phyloP scores from a whole-genome alignment of 768 basidiomycete species.

The Leccinum disarticulatum region DNA sequence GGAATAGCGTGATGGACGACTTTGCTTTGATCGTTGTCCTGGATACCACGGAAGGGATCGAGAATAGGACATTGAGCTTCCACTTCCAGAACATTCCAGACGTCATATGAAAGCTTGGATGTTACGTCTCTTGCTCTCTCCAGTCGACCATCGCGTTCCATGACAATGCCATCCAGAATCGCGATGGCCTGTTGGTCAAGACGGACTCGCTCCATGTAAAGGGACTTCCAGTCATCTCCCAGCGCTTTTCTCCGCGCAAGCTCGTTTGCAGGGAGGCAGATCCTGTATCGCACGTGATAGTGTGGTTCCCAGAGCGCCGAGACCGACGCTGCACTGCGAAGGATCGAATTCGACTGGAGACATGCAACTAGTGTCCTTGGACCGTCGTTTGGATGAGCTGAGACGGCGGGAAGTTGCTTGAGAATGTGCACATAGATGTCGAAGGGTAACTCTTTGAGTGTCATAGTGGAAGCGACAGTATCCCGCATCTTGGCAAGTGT shows the following conservation, averaged over 20 bases:
- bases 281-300: constrained; percentile 49
- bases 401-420: constrained; percentile 33
- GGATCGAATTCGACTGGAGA: constrained; percentile 35
- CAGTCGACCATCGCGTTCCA: constrained; percentile 37
- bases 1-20: constrained; percentile 36
- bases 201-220: constrained; percentile 45
- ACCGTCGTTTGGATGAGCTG: constrained; percentile 19
- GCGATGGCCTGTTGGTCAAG: constrained; percentile 44
- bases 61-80: constrained; percentile 40
- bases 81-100: constrained; percentile 52
- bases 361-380: constrained; percentile 41
- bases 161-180: constrained; percentile 43
- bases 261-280: constrained; percentile 40
- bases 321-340: constrained; percentile 45
- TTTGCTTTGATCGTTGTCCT: constrained; percentile 7
- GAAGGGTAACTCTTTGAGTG: constrained; percentile 27
- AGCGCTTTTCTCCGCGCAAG: constrained; percentile 28
- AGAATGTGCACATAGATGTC: constrained; percentile 41
- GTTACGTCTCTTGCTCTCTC: constrained; percentile 39
- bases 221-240: constrained; percentile 43
- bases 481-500: constrained; percentile 3
- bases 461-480: constrained; percentile 15
- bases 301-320: constrained; percentile 51
- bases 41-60: constrained; percentile 23
- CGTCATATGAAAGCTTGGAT: constrained; percentile 47